Conservation (phyloP, 23 red algal genomes). For the Porphyridium purpureum region DNA sequence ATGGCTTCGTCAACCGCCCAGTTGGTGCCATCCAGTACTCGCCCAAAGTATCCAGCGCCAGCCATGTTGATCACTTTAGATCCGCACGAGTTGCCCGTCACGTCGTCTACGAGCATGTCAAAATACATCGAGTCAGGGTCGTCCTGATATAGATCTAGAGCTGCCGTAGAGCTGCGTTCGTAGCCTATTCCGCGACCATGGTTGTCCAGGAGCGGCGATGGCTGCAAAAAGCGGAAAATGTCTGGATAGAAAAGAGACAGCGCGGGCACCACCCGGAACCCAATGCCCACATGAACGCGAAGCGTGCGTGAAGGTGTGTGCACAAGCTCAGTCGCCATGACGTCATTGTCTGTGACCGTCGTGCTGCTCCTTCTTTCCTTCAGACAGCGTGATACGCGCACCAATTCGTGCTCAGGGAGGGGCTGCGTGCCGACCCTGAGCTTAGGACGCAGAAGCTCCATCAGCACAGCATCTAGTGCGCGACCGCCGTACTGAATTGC, state of each 20-base stretch:
- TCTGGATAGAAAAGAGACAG: neutral
- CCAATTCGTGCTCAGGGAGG: neutral
- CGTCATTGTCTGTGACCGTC: neutral
- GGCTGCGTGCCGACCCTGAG: neutral
- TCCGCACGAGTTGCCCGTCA: no score
- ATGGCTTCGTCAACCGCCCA: neutral
- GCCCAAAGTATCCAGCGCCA: neutral
- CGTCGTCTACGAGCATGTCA: neutral
- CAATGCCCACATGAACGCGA: neutral
- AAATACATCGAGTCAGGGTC: neutral
- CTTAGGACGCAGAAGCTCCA: neutral
- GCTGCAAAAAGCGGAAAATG: neutral
- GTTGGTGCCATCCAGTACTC: no score
- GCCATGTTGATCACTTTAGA: neutral
- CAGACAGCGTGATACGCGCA: neutral
- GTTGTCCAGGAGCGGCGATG: no score
- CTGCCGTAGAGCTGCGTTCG: neutral
- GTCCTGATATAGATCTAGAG: no score
- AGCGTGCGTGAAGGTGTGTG: neutral
- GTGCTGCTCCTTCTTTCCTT: neutral
- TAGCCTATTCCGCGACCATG: no score
- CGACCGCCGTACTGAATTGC: conserved; percentile 7
- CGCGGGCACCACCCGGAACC: neutral
- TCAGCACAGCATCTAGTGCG: neutral
- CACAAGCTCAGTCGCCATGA: neutral